Evolutionary conservation across 148 eudicot species (phyloP).

Genomic region (Heliosperma pusillum): DNA sequence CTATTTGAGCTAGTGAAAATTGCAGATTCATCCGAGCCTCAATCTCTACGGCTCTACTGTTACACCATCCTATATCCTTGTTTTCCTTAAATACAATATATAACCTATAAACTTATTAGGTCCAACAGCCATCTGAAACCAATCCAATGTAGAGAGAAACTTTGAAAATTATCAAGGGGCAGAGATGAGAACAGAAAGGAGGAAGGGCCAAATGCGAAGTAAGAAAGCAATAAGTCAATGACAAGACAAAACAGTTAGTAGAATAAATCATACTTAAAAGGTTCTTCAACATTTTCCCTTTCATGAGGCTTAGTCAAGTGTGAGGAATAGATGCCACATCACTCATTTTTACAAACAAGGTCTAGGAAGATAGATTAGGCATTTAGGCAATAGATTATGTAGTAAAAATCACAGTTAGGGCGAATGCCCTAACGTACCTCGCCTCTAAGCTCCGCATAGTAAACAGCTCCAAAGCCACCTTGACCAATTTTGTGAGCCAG

Average conservation of each 20-base stretch:
- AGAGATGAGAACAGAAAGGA: background rate
- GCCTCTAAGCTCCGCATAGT: constrained; percentile 92
- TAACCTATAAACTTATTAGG: background rate
- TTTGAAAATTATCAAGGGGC: background rate
- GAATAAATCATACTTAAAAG: background rate
- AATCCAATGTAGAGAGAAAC: background rate
- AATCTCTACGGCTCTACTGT: background rate
- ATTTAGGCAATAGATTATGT: background rate
- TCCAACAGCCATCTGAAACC: background rate
- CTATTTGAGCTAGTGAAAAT: background rate
- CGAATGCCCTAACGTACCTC: constrained; percentile 51
- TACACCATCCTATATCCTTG: background rate
- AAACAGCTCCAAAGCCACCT: constrained; percentile 96
- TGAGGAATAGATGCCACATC: background rate
- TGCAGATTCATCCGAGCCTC: background rate
- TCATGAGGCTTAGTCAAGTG: background rate
- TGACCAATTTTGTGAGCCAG: constrained; percentile 77
- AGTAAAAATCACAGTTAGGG: constrained; percentile 1
- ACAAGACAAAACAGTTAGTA: background rate
- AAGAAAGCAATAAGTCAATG: background rate
- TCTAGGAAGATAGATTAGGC: background rate
- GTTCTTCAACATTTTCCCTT: background rate
- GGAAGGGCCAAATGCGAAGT: background rate
- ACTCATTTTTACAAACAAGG: background rate
- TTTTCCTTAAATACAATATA: background rate